Conservation (phyloP, 2,329 filamentous ascomycete species). For the Clonostachys sp. region DNA sequence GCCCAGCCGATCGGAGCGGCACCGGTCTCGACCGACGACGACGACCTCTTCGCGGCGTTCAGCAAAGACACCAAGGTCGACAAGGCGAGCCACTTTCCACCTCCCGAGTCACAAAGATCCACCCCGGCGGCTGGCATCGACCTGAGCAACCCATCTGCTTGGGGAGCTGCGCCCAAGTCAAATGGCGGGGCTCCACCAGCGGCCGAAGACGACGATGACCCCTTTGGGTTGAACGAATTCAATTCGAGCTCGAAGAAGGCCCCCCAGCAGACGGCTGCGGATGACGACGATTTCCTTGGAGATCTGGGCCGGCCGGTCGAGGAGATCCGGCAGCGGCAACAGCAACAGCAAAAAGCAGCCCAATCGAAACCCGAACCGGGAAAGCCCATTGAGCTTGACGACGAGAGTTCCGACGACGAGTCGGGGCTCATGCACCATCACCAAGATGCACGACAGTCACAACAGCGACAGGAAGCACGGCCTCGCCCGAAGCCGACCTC, state of each 20-base stretch:
- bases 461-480: not conserved
- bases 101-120: constrained; percentile 36
- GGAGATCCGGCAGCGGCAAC: constrained; percentile 49
- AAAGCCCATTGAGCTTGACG: constrained; percentile 48
- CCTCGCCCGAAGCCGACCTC: not conserved
- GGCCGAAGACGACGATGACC: constrained; percentile 71
- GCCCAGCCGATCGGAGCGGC: constrained; percentile 7
- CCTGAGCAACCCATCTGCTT: constrained; percentile 49
- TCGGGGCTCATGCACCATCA: constrained; percentile 8
- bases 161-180: constrained; percentile 23
- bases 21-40: constrained; percentile 36
- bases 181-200: constrained; percentile 19
- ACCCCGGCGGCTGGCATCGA: constrained; percentile 43
- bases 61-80: constrained; percentile 63
- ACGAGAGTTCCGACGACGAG: constrained; percentile 42
- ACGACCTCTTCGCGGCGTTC: constrained; percentile 65
- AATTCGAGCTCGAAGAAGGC: constrained; percentile 26
- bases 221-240: constrained; percentile 73
- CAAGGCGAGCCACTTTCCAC: constrained; percentile 61
- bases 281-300: constrained; percentile 63
- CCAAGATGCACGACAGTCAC: constrained; percentile 11
- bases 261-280: constrained; percentile 21
- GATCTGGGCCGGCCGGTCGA: constrained; percentile 62
- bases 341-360: constrained; percentile 34
- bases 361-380: constrained; percentile 48